Conservation (phyloP, 805 yeast genomes). For the Kazachstania bromeliacearum region DNA sequence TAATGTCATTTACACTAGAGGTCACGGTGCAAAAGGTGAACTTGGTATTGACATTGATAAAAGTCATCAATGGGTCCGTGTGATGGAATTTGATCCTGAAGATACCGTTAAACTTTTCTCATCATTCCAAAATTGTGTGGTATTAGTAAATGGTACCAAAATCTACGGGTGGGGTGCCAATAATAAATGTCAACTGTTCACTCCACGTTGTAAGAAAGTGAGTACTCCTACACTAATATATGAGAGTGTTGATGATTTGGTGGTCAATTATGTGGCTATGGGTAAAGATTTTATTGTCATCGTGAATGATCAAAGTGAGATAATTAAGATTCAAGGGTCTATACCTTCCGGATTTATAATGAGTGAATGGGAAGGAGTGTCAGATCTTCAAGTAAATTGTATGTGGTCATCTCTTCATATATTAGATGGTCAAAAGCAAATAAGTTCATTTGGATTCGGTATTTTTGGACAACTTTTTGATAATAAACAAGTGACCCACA, state of each 20-base stretch:
- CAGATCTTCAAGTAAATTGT: slow-evolving; percentile 8
- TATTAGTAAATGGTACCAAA: slow-evolving; percentile 45
- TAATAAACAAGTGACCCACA: slow-evolving; percentile 8
- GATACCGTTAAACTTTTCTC: slow-evolving; percentile 12
- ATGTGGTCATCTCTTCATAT: slow-evolving; percentile 82
- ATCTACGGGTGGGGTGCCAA: slow-evolving; percentile 44
- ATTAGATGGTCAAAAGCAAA: slow-evolving; percentile 9
- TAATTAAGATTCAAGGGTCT: slow-evolving; percentile 11
- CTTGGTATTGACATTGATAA: slow-evolving; percentile 42
- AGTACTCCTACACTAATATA: slow-evolving; percentile 13
- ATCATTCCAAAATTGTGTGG: slow-evolving; percentile 42
- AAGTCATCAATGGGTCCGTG: slow-evolving; percentile 2
- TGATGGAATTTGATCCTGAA: slow-evolving; percentile 8
- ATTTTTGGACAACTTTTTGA: slow-evolving; percentile 57
- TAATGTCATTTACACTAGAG: slow-evolving; percentile 42
- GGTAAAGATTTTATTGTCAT: slow-evolving; percentile 24
- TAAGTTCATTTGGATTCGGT: slow-evolving; percentile 61
- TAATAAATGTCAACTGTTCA: slow-evolving; percentile 39
- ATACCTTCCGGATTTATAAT: slow-evolving; percentile 14
- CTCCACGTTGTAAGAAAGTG: slow-evolving; percentile 13
- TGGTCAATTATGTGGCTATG: slow-evolving; percentile 15
- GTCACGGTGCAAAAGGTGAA: slow-evolving; percentile 66
- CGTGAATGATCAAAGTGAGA: slow-evolving; percentile 9
- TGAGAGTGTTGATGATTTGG: slow-evolving; percentile 4
- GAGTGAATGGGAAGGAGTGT: slow-evolving; percentile 8